Evolutionary conservation across 106 monocot species (phyloP), one percentile per base, ranked within the genome.

Genomic region (Allium cepa): DNA sequence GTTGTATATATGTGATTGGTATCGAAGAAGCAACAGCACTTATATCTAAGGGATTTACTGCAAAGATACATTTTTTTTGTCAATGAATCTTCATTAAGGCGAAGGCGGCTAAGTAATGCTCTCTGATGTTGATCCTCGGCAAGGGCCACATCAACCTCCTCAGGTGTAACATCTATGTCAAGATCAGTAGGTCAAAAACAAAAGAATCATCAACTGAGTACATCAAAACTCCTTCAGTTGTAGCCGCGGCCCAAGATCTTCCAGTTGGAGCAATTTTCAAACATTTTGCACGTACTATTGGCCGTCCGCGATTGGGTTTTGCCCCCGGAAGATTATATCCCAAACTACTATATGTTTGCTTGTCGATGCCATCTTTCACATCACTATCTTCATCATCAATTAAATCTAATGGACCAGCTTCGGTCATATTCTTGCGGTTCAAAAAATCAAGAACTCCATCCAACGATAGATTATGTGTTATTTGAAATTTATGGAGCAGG

Each of bases 101-200:
- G 84, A 59, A 97, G 89, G 62, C 97, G 87, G 60, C 92, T 82
- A 47, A 92, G 56, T 26, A 97, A 66, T 47, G 97, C 97, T 65
- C 83, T 87, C 58, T 92, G 84, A 9, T 70, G 69, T 55, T 92
- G 89, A 67, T 57, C 73, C 61, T 84, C 70, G 0, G 53, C n/a
- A 64, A 92, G 86, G 70, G 92, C 97, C 50, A 77, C 78, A 52
- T 97, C 84, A 10, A 97, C 82, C 49, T 83, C 97, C 97, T 97
- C 92, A 71, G 86, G 92, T 45, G 97, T 97, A 55, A 97, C 92
- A 80, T 97, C 92, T 11, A 97, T 72, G 53, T 90, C 97, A 61
- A 97, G 87, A 79, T 97, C 97, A 36, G 89, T 92, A 9, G 97
- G 92, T 97, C 89, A 89, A 97, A 97, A 18, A 97, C 76, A 77